Conservation (phyloP, 345 rosid genomes). For the Hibiscus mutabilis region DNA sequence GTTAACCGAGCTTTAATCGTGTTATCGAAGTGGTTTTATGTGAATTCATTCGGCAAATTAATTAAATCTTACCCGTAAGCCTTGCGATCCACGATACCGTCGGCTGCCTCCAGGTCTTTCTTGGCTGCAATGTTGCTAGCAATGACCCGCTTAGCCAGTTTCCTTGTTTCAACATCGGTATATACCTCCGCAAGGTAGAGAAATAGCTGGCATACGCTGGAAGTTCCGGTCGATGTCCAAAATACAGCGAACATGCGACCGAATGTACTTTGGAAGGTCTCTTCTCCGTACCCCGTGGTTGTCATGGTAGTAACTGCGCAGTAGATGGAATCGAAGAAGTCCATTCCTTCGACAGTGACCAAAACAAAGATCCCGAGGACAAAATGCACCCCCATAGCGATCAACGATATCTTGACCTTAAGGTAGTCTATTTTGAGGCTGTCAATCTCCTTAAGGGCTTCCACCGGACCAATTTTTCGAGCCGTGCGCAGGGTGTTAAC, state of each 20-base stretch:
- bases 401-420: neutral
- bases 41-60: neutral
- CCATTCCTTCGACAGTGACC: constrained; percentile 6
- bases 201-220: constrained; percentile 6
- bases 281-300: constrained; percentile 16
- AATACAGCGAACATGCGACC: constrained; percentile 11
- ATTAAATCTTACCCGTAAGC: neutral
- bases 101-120: constrained; percentile 6
- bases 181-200: constrained; percentile 9
- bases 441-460: constrained; percentile 7
- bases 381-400: neutral
- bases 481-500: neutral
- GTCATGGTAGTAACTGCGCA: constrained; percentile 13
- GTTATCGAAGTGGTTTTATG: neutral
- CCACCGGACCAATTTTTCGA: neutral
- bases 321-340: constrained; percentile 4
- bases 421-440: neutral
- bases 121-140: neutral
- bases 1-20: neutral
- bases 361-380: constrained; percentile 5
- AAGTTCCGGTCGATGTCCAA: constrained; percentile 10
- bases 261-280: constrained; percentile 8
- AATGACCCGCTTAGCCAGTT: neutral
- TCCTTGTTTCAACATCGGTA: constrained; percentile 1
- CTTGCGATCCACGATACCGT: neutral